Conservation (phyloP, 495 filamentous ascomycete species). For the Xanthoparmelia taractica region DNA sequence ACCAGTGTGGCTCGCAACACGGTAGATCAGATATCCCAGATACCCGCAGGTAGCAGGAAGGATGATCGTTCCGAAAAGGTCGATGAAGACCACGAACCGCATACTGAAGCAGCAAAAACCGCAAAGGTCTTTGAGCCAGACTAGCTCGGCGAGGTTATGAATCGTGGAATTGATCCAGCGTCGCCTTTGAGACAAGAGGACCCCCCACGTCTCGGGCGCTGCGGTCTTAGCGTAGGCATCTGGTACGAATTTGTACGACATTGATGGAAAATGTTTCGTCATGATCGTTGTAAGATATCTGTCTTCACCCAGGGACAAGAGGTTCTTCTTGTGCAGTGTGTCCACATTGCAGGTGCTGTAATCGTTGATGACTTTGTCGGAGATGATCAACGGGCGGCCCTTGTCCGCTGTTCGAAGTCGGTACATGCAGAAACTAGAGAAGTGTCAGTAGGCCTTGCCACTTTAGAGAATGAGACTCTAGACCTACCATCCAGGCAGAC, state of each 20-base stretch:
- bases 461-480: slow-evolving; percentile 11
- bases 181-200: slow-evolving; percentile 88
- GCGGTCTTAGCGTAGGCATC: slow-evolving; percentile 89
- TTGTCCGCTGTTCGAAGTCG: slow-evolving; percentile 87
- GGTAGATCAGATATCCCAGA: slow-evolving; percentile 82
- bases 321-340: slow-evolving; percentile 97
- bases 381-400: slow-evolving; percentile 86
- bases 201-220: slow-evolving; percentile 86
- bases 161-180: slow-evolving; percentile 99
- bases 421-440: slow-evolving; percentile 91
- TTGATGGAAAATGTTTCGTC: slow-evolving; percentile 92
- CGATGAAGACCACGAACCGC: slow-evolving; percentile 94
- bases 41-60: slow-evolving; percentile 88
- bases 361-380: slow-evolving; percentile 74
- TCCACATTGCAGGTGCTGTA: slow-evolving; percentile 85
- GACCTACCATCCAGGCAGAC: slow-evolving; percentile 94
- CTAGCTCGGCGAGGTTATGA: slow-evolving; percentile 87
- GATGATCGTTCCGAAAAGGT: slow-evolving; percentile 88
- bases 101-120: slow-evolving; percentile 99
- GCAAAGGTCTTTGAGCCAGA: slow-evolving; percentile 82
- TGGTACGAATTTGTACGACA: slow-evolving; percentile 93
- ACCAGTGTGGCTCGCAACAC: slow-evolving; percentile 58
- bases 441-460: slow-evolving; percentile 5
- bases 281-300: slow-evolving; percentile 94
- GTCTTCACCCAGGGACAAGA: slow-evolving; percentile 92